Conservation (phyloP, 345 rosid species). For the Geranium brycei region DNA sequence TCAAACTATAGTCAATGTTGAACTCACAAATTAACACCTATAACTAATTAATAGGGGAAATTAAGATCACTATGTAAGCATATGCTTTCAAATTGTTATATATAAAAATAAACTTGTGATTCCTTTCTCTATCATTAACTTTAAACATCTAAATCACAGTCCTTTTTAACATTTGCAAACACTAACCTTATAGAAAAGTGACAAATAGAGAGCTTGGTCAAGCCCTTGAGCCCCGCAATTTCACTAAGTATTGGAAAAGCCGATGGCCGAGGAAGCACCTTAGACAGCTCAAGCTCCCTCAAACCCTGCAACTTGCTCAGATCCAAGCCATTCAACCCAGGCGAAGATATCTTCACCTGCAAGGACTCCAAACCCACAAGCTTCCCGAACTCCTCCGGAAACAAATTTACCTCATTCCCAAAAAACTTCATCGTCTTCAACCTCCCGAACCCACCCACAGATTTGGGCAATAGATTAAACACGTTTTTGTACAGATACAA, state of each 20-base stretch:
- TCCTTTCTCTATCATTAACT: too few relatives aligned
- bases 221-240: slow-evolving; percentile 60
- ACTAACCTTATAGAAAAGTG: slow-evolving; percentile 75
- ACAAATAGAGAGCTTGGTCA: slow-evolving; percentile 83
- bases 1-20: too few relatives aligned
- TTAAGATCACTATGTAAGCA: too few relatives aligned
- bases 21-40: too few relatives aligned
- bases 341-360: slow-evolving; percentile 69
- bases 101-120: too few relatives aligned
- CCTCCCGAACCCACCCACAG: slow-evolving; percentile 39
- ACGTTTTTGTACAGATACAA: slow-evolving; percentile 63
- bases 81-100: too few relatives aligned
- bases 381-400: slow-evolving; percentile 58
- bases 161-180: not conserved
- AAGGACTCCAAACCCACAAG: slow-evolving; percentile 63
- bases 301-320: slow-evolving; percentile 54
- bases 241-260: slow-evolving; percentile 63
- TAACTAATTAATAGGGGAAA: too few relatives aligned
- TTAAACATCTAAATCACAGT: too few relatives aligned
- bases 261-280: slow-evolving; percentile 56
- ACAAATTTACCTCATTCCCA: slow-evolving; percentile 61
- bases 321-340: slow-evolving; percentile 44
- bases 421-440: slow-evolving; percentile 71
- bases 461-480: slow-evolving; percentile 66
- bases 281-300: slow-evolving; percentile 85